These are phyloP conservation scores for Verticillium isaacii DNA, from an alignment of 2,329 filamentous ascomycete species.

Conservation along the genomic window DNA sequence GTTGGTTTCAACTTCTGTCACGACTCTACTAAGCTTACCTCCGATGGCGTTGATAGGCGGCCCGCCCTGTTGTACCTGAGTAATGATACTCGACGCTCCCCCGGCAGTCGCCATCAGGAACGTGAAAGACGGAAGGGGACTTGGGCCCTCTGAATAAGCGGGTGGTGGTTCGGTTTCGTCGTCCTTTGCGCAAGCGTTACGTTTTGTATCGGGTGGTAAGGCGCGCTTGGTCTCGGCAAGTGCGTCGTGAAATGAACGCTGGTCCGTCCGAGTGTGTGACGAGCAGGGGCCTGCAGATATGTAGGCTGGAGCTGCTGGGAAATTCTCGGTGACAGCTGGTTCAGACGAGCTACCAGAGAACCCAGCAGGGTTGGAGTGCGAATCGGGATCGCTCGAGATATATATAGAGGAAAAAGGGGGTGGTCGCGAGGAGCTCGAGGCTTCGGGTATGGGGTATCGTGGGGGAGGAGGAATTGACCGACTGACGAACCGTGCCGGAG, in stretches of 20 bases:
- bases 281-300: conserved; percentile 28
- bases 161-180: conserved; percentile 90
- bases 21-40: conserved; percentile 47
- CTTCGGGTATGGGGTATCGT: conserved; percentile 53
- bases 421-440: conserved; percentile 44
- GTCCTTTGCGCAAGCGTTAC: conserved; percentile 67
- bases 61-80: conserved; percentile 93
- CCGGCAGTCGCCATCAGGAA: conserved; percentile 98
- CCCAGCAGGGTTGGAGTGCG: conserved; percentile 18
- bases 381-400: conserved; percentile 31
- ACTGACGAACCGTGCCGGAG: conserved; percentile 14
- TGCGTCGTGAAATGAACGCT: conserved; percentile 40
- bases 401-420: conserved; percentile 60
- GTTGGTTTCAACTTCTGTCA: neutral
- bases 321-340: conserved; percentile 22
- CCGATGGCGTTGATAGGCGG: conserved; percentile 85
- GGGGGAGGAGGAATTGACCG: conserved; percentile 50
- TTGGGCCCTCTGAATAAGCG: conserved; percentile 91
- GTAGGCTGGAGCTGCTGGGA: conserved; percentile 49
- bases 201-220: conserved; percentile 77
- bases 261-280: neutral
- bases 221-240: conserved; percentile 77
- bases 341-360: neutral
- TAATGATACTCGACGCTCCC: conserved; percentile 97
- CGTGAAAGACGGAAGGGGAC: conserved; percentile 85